A percentile compares a stretch with the other conserved stretches of the same genome.
These are phyloP conservation scores for Stemphylium lycopersici DNA, from an alignment of 2,329 filamentous ascomycete genomes.

Conservation along the genomic window DNA sequence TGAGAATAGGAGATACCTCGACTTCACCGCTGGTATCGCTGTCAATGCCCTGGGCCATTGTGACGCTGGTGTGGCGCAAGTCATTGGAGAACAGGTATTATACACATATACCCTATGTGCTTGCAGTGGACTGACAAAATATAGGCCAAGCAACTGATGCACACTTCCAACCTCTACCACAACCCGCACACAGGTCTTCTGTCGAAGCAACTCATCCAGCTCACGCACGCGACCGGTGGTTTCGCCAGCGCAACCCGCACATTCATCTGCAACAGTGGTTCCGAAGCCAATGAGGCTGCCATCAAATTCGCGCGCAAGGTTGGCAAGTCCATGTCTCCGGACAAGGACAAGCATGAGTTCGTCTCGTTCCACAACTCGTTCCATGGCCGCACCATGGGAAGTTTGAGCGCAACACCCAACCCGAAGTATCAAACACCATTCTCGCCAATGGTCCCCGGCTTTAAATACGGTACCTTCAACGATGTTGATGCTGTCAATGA, in stretches of 20 bases:
- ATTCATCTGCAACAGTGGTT: conserved; percentile 95
- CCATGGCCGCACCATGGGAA: conserved; percentile 96
- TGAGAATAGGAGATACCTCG: conserved; percentile 86
- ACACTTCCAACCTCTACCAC: conserved; percentile 95
- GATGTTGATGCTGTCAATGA: conserved; percentile 73
- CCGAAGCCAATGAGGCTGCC: conserved; percentile 96
- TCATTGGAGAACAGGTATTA: conserved; percentile 77
- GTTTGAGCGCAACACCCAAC: conserved; percentile 93
- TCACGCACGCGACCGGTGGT: conserved; percentile 76
- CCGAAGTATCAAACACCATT: conserved; percentile 98
- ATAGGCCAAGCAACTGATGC: conserved; percentile 72
- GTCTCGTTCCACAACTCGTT: conserved; percentile 93
- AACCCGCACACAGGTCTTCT: conserved; percentile 94
- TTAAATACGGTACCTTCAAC: conserved; percentile 85
- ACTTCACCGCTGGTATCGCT: conserved; percentile 95
- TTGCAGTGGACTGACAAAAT: conserved; percentile 18
- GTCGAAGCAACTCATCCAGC: conserved; percentile 81
- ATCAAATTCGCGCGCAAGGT: conserved; percentile 96
- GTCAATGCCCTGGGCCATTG: conserved; percentile 93
- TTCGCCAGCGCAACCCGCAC: conserved; percentile 82
- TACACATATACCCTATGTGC: background rate
- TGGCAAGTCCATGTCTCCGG: conserved; percentile 75
- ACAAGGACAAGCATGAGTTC: conserved; percentile 76
- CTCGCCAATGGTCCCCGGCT: conserved; percentile 92
- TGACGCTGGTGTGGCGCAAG: conserved; percentile 75